Evolutionary conservation across 1,139 yeast genomes (phyloP).

Genomic region (Suzukiozyma palmioleophila): DNA sequence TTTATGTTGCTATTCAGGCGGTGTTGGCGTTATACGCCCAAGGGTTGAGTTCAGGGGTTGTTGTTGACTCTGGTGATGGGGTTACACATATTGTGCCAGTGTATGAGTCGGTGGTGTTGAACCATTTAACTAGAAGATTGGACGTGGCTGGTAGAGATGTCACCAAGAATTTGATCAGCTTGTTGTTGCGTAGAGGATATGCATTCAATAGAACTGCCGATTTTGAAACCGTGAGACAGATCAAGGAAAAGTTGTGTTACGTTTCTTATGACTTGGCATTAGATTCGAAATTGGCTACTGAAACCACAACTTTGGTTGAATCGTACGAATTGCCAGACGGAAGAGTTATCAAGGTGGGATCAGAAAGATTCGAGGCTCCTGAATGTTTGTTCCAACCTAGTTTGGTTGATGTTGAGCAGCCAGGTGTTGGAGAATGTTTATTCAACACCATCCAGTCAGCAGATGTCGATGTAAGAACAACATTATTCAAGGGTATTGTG

Average conservation of each 20-base stretch:
- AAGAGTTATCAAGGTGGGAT: conserved; percentile 86
- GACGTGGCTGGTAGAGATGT: conserved; percentile 99
- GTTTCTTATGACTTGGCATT: conserved; percentile 91
- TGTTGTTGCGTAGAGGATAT: conserved; percentile 90
- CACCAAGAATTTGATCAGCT: conserved; percentile 85
- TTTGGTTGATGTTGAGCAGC: conserved; percentile 95
- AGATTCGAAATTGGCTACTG: conserved; percentile 83
- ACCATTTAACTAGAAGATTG: conserved; percentile 85
- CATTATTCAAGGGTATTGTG: conserved; percentile 88
- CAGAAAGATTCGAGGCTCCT: conserved; percentile 96
- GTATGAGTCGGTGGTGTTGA: conserved; percentile 91
- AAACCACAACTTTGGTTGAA: conserved; percentile 91
- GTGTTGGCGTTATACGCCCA: conserved; percentile 96
- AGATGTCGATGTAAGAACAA: conserved; percentile 86
- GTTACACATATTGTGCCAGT: conserved; percentile 97
- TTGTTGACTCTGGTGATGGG: conserved; percentile 88
- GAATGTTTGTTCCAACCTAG: conserved; percentile 97
- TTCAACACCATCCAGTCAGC: conserved; percentile 93
- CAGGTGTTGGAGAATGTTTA: conserved; percentile 90
- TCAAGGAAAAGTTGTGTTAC: conserved; percentile 92
- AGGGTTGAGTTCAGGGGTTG: conserved; percentile 97
- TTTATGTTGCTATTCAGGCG: conserved; percentile 97
- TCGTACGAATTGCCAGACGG: conserved; percentile 95
- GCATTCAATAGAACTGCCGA: conserved; percentile 98
- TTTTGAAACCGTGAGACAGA: conserved; percentile 96